A percentile compares a stretch with the other conserved stretches of the same genome.
Conservation (phyloP, 345 rosid species). For the Alliaria petiolata region DNA sequence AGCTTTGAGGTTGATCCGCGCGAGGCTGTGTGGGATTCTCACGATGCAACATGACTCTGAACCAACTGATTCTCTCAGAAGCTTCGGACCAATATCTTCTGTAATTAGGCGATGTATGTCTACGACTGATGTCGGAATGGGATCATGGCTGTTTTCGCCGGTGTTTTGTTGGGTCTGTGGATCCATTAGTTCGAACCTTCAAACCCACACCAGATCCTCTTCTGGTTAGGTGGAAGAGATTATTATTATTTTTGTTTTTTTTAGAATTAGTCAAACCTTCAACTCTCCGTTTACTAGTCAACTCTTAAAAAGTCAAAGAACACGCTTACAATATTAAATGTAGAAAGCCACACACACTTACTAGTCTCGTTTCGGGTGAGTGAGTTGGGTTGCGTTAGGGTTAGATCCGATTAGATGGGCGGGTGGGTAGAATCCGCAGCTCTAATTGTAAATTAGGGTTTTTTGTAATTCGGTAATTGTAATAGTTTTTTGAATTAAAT, state of each 20-base stretch:
- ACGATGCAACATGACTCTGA: conserved; percentile 41
- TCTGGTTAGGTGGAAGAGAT: background rate
- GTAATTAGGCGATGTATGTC: background rate
- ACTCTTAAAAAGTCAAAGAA: too few species aligned
- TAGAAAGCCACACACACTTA: too few species aligned
- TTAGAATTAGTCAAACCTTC: background rate
- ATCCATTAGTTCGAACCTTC: background rate
- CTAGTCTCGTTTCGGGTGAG: too few species aligned
- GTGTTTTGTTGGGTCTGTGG: background rate
- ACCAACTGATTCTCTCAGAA: conserved; percentile 39
- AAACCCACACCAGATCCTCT: background rate
- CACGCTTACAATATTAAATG: too few species aligned
- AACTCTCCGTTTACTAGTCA: too few species aligned
- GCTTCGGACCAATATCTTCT: conserved; percentile 24
- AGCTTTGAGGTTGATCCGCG: conserved; percentile 31
- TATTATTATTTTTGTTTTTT: background rate
- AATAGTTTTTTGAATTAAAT: too few species aligned
- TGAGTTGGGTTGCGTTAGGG: too few species aligned
- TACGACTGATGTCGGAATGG: background rate
- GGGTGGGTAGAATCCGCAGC: too few species aligned
- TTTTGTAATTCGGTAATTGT: too few species aligned
- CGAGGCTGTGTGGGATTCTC: conserved; percentile 44
- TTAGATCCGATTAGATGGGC: too few species aligned
- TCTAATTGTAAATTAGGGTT: too few species aligned
- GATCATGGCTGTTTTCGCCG: background rate